phyloP scores from a whole-genome alignment of 441 rosid species.

The Populus trichocarpa region DNA sequence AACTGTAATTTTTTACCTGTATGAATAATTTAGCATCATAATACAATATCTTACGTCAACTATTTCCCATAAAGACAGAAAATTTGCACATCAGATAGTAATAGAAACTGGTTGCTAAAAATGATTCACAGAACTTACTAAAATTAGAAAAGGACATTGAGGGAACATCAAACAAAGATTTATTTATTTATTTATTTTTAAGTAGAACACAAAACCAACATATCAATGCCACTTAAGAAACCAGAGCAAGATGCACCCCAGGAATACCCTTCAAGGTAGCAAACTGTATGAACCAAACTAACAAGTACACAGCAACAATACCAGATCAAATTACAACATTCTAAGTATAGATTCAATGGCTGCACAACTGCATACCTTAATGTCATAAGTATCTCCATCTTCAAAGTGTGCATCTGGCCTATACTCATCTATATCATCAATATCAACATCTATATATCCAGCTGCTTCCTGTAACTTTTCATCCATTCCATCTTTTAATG shows the following conservation, averaged over 20 bases:
- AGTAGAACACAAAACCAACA: not conserved
- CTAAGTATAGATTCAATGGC: not conserved
- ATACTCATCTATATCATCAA: conserved; percentile 33
- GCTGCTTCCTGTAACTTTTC: conserved; percentile 52
- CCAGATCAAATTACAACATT: not conserved
- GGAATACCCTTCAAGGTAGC: not conserved
- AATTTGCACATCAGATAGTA: not conserved
- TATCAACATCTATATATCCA: conserved; percentile 36
- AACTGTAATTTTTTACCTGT: not conserved
- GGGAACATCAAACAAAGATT: not conserved
- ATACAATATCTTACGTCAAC: not conserved
- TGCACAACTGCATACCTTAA: conserved; percentile 32
- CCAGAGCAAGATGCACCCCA: not conserved
- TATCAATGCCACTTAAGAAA: not conserved
- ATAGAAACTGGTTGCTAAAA: not conserved
- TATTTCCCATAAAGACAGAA: not conserved
- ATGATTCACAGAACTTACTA: not conserved
- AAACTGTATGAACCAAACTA: not conserved
- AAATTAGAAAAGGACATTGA: not conserved
- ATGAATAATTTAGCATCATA: not conserved
- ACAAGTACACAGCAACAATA: not conserved
- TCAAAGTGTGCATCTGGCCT: conserved; percentile 43
- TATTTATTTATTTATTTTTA: not conserved
- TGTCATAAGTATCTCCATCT: conserved; percentile 28
- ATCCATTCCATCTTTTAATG: conserved; percentile 59